Conservation (phyloP, 768 basidiomycete species). For the Trametes punicea region DNA sequence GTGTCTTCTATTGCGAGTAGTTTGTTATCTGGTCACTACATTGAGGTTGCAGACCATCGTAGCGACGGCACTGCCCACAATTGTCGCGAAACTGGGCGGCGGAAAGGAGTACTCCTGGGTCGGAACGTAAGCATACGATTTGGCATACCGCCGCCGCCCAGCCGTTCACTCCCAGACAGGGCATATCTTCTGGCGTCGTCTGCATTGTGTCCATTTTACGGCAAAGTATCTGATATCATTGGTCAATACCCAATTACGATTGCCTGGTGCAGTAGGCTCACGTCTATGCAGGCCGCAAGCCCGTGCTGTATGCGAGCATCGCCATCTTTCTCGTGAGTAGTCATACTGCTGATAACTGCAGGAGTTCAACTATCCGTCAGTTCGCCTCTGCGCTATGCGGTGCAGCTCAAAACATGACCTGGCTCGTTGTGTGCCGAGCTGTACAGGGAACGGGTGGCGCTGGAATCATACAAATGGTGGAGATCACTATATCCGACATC, state of each 20-base stretch:
- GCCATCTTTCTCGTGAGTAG: slow-evolving; percentile 49
- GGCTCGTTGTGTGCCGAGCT: slow-evolving; percentile 74
- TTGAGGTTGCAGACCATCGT: slow-evolving; percentile 37
- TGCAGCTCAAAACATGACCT: slow-evolving; percentile 72
- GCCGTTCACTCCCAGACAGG: slow-evolving; percentile 32
- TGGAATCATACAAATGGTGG: slow-evolving; percentile 72
- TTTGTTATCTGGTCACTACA: neutral
- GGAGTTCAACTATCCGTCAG: slow-evolving; percentile 32
- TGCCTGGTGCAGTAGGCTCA: slow-evolving; percentile 17
- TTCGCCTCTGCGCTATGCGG: slow-evolving; percentile 80
- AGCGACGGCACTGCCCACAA: slow-evolving; percentile 49
- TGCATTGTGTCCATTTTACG: slow-evolving; percentile 68
- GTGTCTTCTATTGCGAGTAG: neutral
- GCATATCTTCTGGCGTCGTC: slow-evolving; percentile 73
- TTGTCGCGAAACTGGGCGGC: slow-evolving; percentile 42
- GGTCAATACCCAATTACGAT: slow-evolving; percentile 26
- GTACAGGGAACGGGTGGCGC: slow-evolving; percentile 84
- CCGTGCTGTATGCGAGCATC: slow-evolving; percentile 25
- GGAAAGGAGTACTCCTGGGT: slow-evolving; percentile 49
- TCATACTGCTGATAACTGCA: slow-evolving; percentile 58
- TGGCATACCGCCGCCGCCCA: neutral
- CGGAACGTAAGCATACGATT: slow-evolving; percentile 38
- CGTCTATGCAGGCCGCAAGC: slow-evolving; percentile 50
- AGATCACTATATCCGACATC: slow-evolving; percentile 81
- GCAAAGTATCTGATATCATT: slow-evolving; percentile 66